Percentiles rank a stretch among this genome's conserved stretches.
phyloP scores from a whole-genome alignment of 805 yeast genomes.

The Limtongozyma cylindracea region DNA sequence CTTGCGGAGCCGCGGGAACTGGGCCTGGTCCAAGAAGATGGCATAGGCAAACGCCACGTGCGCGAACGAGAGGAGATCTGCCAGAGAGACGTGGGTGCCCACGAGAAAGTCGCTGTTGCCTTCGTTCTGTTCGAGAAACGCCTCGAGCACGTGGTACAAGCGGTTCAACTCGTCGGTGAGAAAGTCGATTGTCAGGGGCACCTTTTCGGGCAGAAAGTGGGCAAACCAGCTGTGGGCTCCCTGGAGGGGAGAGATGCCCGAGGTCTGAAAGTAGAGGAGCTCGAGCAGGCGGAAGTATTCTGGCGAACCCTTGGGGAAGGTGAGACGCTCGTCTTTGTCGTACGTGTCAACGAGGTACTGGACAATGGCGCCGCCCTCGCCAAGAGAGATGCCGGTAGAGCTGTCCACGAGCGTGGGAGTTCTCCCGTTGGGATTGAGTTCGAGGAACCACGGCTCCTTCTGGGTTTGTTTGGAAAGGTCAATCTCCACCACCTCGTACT shows the following conservation, averaged over 20 bases:
- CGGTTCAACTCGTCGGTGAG: too few relatives aligned
- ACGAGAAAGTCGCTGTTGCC: conserved; percentile 24
- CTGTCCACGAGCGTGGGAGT: conserved; percentile 26
- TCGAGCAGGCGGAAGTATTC: conserved; percentile 26
- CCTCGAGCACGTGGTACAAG: too few relatives aligned
- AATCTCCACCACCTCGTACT: conserved; percentile 14
- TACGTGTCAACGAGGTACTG: conserved; percentile 32
- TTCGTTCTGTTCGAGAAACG: too few relatives aligned
- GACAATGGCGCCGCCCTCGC: conserved; percentile 39
- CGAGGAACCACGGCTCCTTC: conserved; percentile 29
- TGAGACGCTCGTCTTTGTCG: conserved; percentile 23
- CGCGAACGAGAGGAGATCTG: conserved; percentile 24
- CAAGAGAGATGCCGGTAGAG: conserved; percentile 17
- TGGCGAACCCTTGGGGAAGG: conserved; percentile 8
- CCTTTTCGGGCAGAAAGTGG: conserved; percentile 18
- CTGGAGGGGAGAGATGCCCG: conserved; percentile 32
- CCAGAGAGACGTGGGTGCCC: conserved; percentile 30
- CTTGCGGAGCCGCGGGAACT: conserved; percentile 13
- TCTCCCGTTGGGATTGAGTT: conserved; percentile 35
- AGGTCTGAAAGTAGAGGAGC: conserved; percentile 29
- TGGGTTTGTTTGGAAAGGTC: conserved; percentile 17
- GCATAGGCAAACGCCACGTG: conserved; percentile 10
- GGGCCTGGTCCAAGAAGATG: conserved; percentile 8
- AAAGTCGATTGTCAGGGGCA: conserved; percentile 28
- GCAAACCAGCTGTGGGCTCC: conserved; percentile 31